Conservation (phyloP, 306 rosid genomes). For the Notholithocarpus densiflorus region DNA sequence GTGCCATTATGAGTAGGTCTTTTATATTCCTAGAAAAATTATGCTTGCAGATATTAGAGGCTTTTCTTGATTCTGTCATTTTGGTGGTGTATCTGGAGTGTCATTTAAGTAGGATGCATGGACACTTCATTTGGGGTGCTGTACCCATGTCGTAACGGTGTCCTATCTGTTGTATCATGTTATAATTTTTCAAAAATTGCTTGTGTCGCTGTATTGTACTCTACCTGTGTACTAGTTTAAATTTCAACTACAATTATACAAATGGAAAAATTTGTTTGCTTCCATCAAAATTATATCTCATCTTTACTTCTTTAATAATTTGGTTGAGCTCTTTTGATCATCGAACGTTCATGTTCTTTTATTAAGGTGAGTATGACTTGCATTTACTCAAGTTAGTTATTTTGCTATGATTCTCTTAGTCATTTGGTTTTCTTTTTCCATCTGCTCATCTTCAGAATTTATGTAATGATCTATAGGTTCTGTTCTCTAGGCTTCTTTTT, state of each 20-base stretch:
- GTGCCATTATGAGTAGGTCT: neutral
- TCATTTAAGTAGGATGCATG: neutral
- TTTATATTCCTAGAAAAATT: neutral
- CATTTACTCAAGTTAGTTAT: neutral
- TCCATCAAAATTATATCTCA: neutral
- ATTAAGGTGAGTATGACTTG: neutral
- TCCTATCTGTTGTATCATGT: no score
- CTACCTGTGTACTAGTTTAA: neutral
- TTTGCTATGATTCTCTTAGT: neutral
- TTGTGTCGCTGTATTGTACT: no score
- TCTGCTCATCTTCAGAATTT: neutral
- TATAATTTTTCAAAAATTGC: no score
- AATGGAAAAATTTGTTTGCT: neutral
- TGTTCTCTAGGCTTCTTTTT: slow-evolving; percentile 1
- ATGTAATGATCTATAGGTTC: neutral
- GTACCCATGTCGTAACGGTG: no score
- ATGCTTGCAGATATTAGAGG: neutral
- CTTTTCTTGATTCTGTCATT: neutral
- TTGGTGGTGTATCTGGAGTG: neutral
- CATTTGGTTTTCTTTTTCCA: neutral
- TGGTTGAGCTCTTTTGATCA: neutral
- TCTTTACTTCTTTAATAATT: neutral
- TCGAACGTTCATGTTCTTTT: neutral
- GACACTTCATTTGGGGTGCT: no score
- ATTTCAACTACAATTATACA: neutral